Base-by-base conservation (phyloP, 2,329 filamentous ascomycete species). In the Akanthomyces uredinophilus region DNA sequence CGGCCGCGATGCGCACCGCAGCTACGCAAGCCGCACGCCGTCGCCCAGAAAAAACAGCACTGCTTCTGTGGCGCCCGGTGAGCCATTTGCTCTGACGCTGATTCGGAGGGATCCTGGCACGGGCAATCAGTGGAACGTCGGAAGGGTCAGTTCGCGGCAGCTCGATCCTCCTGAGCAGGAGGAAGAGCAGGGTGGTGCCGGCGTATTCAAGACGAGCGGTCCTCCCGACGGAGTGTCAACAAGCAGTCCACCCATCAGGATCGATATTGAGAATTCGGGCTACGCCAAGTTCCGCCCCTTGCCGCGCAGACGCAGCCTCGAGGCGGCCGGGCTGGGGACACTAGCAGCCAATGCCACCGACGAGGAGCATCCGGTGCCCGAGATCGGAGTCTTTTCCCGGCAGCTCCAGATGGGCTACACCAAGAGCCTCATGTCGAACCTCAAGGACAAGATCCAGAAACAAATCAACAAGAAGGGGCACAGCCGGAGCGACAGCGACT, bases 91-190 rank as follows among this genome's bases (percentile, higher is more conserved):
- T 2, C 74, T 87, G 16, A 87, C 85, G 0, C 73, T 93, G 16
- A 91, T 92, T 68, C 86, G 90, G n/a, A 84, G 89, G 65, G 87
- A 92, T 70, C 88, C 88, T 1, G 79, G 82, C 24, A 84, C 87
- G 10, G 85, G 86, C 8, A 80, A 80, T 60, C 90, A 92, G 72
- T 92, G 89, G 88, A 92, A 92, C 69, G 82, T 92, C 14, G 90
- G 87, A 24, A 86, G 81, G 60, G 81, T 92, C 54, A 81, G 80
- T 2, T 85, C 82, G 0, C 79, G 79, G 63, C 81, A 84, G 65
- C 71, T 78, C 16, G 79, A 82, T 50, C n/a, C 20, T 22, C 20
- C 41, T 4, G 24, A 16, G 18, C 37, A 54, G 8, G 54, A 56
- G 2, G 62, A 65, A n/a, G 53, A 61, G 5, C 60, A 64, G 14